Evolutionary conservation across 108 stramenopile species (phyloP), one percentile per base, ranked within the genome.

Genomic region (Thalassiosira profunda): DNA sequence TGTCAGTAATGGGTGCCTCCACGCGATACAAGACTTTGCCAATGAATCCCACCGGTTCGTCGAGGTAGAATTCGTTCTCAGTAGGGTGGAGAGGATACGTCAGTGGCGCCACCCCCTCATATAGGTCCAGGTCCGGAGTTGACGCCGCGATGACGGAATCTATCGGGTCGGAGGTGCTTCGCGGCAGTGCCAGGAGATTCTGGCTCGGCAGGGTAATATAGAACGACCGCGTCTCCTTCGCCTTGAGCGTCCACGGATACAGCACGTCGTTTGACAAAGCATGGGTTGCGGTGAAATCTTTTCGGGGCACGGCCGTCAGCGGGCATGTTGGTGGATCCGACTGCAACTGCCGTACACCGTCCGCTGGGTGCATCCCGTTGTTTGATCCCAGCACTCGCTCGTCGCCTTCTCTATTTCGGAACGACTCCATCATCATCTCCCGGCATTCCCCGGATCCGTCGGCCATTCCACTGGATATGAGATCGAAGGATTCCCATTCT

Each of bases 121-220:
- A 57, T 21, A 68, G 15, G 1, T 68, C 67, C 10, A 68, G 55
- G 2, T 68, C 42, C 14, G 42, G 42, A 14, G 67, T 56, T 21
- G 54, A 57, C 18, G 67, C 47, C 9, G 23, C 25, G 17, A 56
- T 31, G 4, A 31, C 24, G n/a, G 11, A 18, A 14, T 56, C 55
- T 30, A 14, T n/a, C 11, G 54, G 54, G 44, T 8, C 23, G 5
- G n/a, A 2, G 15, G 29, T 21, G 2, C 25, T 15, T 26, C 9
- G 3, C 11, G 20, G 44, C 7, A 6, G 9, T 4, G 18, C 44
- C 21, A 44, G 26, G 3, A 68, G 41, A 18, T 68, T 24, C 18
- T 33, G 28, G 35, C 67, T 68, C 25, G 55, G 30, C 12, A 68
- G 43, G 33, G 67, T 57, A 20, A 68, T 9, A 35, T 58, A 68